Conservation (phyloP, 1,284 basidiomycete species). For the Apiotrichum gamsii region DNA sequence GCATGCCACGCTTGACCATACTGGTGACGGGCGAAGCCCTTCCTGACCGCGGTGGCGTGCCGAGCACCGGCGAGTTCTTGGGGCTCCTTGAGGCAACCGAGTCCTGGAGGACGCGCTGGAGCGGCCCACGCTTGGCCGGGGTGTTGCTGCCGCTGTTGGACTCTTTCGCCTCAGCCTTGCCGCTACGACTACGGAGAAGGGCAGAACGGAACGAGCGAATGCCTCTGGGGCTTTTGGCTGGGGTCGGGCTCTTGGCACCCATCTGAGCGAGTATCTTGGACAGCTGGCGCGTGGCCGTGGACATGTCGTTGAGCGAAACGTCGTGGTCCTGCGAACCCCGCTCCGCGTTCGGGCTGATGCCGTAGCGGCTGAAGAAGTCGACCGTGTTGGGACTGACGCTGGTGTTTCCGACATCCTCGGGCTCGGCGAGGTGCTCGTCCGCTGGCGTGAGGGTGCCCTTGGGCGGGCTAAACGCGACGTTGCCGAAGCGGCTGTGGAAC, state of each 20-base stretch:
- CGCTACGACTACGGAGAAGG: conserved; percentile 7
- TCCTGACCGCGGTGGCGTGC: too few relatives aligned
- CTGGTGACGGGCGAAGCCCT: conserved; percentile 17
- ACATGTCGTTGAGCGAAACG: conserved; percentile 21
- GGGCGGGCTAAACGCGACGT: background rate
- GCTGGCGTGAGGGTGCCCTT: background rate
- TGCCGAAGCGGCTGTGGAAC: conserved; percentile 12
- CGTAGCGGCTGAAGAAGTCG: conserved; percentile 5
- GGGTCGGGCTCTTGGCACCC: conserved; percentile 27
- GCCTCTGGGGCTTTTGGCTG: conserved; percentile 25
- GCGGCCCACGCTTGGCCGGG: background rate
- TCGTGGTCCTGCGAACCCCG: background rate
- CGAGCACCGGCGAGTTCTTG: too few relatives aligned
- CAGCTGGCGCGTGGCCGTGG: conserved; percentile 34
- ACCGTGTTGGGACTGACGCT: conserved; percentile 5
- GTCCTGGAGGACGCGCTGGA: background rate
- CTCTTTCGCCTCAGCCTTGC: background rate
- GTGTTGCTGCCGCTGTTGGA: background rate
- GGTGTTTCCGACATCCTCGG: too few relatives aligned
- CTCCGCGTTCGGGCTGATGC: conserved; percentile 1
- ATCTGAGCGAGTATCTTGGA: conserved; percentile 24
- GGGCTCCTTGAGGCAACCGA: background rate
- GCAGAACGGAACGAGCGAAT: conserved; percentile 26
- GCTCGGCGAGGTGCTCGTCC: background rate
- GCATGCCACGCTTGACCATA: conserved; percentile 33